Conservation (phyloP, 139 green algal genomes). For the Haematococcus lacustris region DNA sequence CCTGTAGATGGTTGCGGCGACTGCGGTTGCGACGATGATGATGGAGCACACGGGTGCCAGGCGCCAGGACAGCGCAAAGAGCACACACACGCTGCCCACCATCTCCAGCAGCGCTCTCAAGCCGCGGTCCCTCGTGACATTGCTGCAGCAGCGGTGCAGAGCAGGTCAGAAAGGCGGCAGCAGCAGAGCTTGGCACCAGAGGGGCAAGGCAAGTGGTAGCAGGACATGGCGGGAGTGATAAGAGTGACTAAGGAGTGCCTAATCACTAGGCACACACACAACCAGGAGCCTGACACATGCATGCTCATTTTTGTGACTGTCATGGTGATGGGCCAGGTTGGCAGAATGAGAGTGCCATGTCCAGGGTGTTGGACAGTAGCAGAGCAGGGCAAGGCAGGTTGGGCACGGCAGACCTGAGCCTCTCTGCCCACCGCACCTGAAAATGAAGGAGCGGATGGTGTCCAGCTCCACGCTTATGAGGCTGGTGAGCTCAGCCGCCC, state of each 20-base stretch:
- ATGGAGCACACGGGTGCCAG: slow-evolving; percentile 69
- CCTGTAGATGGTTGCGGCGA: slow-evolving; percentile 66
- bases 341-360: background rate
- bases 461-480: slow-evolving; percentile 77
- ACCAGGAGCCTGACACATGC: background rate
- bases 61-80: slow-evolving; percentile 70
- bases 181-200: background rate
- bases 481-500: slow-evolving; percentile 62
- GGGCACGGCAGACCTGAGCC: background rate
- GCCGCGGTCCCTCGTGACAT: slow-evolving; percentile 69
- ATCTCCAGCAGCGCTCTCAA: slow-evolving; percentile 67
- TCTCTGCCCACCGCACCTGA: slow-evolving; percentile 40
- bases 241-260: background rate
- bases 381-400: background rate
- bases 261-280: background rate
- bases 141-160: slow-evolving; percentile 44
- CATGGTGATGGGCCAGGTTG: background rate
- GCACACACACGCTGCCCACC: slow-evolving; percentile 56
- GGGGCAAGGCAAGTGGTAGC: background rate
- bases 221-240: background rate
- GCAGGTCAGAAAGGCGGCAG: background rate
- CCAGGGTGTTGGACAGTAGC: background rate
- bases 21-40: slow-evolving; percentile 68
- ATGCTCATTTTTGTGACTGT: background rate
- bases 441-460: slow-evolving; percentile 70